Conservation (phyloP, 2,329 filamentous ascomycete species). For the Fusarium drepaniforme region DNA sequence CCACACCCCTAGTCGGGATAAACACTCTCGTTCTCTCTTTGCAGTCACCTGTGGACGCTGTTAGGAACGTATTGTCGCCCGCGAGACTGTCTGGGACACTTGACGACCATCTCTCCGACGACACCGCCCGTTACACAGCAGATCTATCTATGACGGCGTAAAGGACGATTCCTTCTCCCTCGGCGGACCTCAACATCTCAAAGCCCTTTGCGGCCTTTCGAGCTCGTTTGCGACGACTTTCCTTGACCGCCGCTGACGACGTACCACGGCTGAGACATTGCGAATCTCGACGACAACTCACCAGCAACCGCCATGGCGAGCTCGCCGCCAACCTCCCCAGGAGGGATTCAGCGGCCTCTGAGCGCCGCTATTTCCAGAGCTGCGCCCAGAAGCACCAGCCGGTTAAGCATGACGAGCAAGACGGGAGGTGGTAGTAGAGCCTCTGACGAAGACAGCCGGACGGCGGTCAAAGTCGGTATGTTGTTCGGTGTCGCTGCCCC, state of each 20-base stretch:
- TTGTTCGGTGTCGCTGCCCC: slow-evolving; percentile 46
- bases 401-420: slow-evolving; percentile 87
- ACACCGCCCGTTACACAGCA: slow-evolving; percentile 25
- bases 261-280: slow-evolving; percentile 27
- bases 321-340: slow-evolving; percentile 78
- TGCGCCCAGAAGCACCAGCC: slow-evolving; percentile 80
- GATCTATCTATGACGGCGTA: slow-evolving; percentile 46
- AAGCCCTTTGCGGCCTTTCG: slow-evolving; percentile 31
- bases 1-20: slow-evolving; percentile 44
- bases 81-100: slow-evolving; percentile 39
- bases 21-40: slow-evolving; percentile 37
- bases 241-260: slow-evolving; percentile 19
- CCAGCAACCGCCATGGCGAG: slow-evolving; percentile 66
- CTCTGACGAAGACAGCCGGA: slow-evolving; percentile 91
- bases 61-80: slow-evolving; percentile 23
- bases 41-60: slow-evolving; percentile 30
- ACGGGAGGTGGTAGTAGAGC: slow-evolving; percentile 81
- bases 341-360: slow-evolving; percentile 74
- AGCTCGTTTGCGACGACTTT: slow-evolving; percentile 22
- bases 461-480: slow-evolving; percentile 96
- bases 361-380: slow-evolving; percentile 85
- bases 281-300: slow-evolving; percentile 25
- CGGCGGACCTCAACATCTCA: slow-evolving; percentile 28
- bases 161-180: slow-evolving; percentile 32
- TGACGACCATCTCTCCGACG: slow-evolving; percentile 33